Conservation (phyloP, 2,329 filamentous ascomycete genomes). For the Aureobasidium sp. region DNA sequence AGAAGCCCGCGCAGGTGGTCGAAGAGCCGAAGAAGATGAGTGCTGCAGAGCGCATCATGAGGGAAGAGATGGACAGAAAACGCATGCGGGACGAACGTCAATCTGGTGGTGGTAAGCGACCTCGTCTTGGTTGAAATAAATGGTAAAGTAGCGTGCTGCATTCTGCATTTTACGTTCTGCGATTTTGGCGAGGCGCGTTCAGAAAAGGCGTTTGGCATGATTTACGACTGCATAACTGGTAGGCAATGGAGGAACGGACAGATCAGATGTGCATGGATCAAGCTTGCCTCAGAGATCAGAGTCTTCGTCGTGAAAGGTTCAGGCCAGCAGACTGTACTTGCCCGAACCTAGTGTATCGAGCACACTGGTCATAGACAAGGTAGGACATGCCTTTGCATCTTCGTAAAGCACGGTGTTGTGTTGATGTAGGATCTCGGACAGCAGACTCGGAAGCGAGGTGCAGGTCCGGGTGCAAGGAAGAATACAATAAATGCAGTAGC, state of each 20-base stretch:
- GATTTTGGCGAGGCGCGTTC: slow-evolving; percentile 14
- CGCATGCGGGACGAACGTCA: slow-evolving; percentile 25
- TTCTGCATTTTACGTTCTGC: not conserved
- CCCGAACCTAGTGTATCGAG: slow-evolving; percentile 26
- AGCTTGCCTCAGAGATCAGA: slow-evolving; percentile 36
- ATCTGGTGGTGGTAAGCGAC: slow-evolving; percentile 20
- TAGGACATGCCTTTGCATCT: slow-evolving; percentile 18
- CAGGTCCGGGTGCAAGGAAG: slow-evolving; percentile 33
- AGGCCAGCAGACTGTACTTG: slow-evolving; percentile 46
- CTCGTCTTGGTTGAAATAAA: slow-evolving; percentile 15
- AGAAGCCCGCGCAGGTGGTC: slow-evolving; percentile 48
- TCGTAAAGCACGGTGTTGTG: slow-evolving; percentile 25
- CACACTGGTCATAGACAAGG: slow-evolving; percentile 17
- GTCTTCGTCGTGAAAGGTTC: slow-evolving; percentile 64
- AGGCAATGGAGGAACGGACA: not conserved
- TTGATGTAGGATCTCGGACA: slow-evolving; percentile 20
- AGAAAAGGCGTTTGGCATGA: not conserved
- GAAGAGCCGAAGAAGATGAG: slow-evolving; percentile 74
- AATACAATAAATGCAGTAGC: slow-evolving; percentile 49
- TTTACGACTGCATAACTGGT: slow-evolving; percentile 2
- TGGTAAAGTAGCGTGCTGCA: not conserved
- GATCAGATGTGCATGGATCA: not conserved
- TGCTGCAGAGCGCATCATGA: slow-evolving; percentile 83
- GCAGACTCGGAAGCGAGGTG: slow-evolving; percentile 15
- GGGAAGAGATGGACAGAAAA: slow-evolving; percentile 41